Conservation (phyloP, 805 yeast species). For the Lipomyces spencermartinsiae region DNA sequence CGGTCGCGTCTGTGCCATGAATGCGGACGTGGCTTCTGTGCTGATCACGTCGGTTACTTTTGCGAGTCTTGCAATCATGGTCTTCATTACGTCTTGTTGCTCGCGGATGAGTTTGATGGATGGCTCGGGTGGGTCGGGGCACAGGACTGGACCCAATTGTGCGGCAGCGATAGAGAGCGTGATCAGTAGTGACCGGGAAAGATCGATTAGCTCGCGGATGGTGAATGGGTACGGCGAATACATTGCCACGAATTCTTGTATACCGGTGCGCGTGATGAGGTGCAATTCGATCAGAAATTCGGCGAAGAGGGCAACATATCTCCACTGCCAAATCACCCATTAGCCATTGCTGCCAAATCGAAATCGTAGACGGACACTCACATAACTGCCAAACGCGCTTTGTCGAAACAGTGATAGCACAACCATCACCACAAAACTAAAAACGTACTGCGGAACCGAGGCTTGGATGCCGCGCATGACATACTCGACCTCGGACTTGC, state of each 20-base stretch:
- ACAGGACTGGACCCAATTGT: conserved; percentile 39
- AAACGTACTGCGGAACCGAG: conserved; percentile 30
- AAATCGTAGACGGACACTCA: conserved; percentile 10
- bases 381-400: conserved; percentile 33
- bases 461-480: conserved; percentile 21
- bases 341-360: background rate
- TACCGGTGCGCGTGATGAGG: conserved; percentile 39
- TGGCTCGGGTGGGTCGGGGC: conserved; percentile 13
- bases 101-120: conserved; percentile 12
- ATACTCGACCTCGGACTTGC: conserved; percentile 21
- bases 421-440: conserved; percentile 26
- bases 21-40: conserved; percentile 14
- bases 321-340: conserved; percentile 35
- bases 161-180: conserved; percentile 38
- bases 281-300: conserved; percentile 38
- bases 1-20: conserved; percentile 26
- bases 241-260: conserved; percentile 16
- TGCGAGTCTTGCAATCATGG: conserved; percentile 12
- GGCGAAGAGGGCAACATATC: conserved; percentile 36
- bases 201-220: conserved; percentile 31
- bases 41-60: conserved; percentile 8
- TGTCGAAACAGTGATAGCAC: conserved; percentile 36
- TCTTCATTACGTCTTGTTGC: conserved; percentile 19
- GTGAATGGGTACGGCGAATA: conserved; percentile 35
- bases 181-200: conserved; percentile 37